phyloP scores from a whole-genome alignment of 179 eudicot species.

The Carnegiea gigantea region DNA sequence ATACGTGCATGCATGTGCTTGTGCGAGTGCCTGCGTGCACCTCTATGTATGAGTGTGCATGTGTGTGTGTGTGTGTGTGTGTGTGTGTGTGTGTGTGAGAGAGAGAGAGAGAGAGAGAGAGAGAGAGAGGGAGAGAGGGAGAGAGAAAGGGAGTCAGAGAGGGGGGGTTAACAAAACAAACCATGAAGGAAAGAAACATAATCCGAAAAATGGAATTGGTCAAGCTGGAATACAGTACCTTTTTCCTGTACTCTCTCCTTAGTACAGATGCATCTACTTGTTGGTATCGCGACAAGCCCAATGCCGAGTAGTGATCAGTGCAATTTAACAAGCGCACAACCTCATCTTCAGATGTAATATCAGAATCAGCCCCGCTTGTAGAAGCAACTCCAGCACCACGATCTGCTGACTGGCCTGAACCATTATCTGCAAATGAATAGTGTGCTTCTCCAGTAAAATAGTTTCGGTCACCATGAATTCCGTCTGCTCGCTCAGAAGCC shows the following conservation, averaged over 20 bases:
- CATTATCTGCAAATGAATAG: slow-evolving; percentile 45
- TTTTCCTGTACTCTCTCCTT: slow-evolving; percentile 84
- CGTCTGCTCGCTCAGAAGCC: slow-evolving; percentile 54
- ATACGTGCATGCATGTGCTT: too few relatives aligned
- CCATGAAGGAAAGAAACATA: background rate
- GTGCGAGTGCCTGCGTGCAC: too few relatives aligned
- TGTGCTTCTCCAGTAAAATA: slow-evolving; percentile 45
- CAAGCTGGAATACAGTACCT: slow-evolving; percentile 42
- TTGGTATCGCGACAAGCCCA: slow-evolving; percentile 75
- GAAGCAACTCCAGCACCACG: slow-evolving; percentile 76
- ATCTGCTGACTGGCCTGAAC: slow-evolving; percentile 52
- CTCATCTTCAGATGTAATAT: slow-evolving; percentile 91
- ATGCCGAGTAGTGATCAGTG: slow-evolving; percentile 86
- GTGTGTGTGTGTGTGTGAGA: background rate
- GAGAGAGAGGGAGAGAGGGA: background rate
- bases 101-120: background rate
- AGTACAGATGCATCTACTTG: slow-evolving; percentile 70
- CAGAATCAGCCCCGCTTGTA: slow-evolving; percentile 84
- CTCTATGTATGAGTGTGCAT: too few relatives aligned
- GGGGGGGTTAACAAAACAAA: background rate
- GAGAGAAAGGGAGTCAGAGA: background rate
- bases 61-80: too few relatives aligned
- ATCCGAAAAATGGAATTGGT: background rate
- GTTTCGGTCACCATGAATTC: slow-evolving; percentile 51
- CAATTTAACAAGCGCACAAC: slow-evolving; percentile 81